A percentile compares a stretch with the other conserved stretches of the same genome.
These are phyloP conservation scores for Glutinoglossum americanum DNA, from an alignment of 495 filamentous ascomycete genomes.

Conservation along the genomic window DNA sequence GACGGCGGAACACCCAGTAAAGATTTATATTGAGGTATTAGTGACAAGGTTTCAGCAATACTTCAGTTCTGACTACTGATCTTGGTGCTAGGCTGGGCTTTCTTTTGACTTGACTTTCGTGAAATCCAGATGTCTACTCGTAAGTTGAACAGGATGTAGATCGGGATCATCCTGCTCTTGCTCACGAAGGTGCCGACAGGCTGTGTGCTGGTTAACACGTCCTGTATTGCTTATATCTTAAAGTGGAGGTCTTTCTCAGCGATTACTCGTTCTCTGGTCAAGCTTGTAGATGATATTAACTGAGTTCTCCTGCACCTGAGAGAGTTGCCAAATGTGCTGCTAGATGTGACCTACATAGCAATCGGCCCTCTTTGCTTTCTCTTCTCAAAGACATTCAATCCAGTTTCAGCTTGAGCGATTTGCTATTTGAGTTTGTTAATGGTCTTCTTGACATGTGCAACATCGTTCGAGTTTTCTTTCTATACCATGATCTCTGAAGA, in stretches of 20 bases:
- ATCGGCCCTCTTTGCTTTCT: conserved; percentile 45
- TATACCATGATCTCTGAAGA: conserved; percentile 90
- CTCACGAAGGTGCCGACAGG: conserved; percentile 65
- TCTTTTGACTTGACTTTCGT: conserved; percentile 15
- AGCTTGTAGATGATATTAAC: conserved; percentile 67
- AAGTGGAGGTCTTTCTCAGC: conserved; percentile 72
- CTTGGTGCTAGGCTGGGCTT: background rate
- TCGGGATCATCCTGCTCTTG: conserved; percentile 79
- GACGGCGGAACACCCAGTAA: no score
- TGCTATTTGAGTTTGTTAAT: conserved; percentile 88
- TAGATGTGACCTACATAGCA: conserved; percentile 23
- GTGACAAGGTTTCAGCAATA: no score
- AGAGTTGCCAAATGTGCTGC: conserved; percentile 44
- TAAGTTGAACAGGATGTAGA: conserved; percentile 53
- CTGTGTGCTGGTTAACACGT: conserved; percentile 86
- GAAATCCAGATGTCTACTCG: conserved; percentile 40
- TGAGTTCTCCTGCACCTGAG: conserved; percentile 81
- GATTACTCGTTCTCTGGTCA: conserved; percentile 28
- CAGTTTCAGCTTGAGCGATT: conserved; percentile 65
- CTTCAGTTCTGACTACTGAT: no score
- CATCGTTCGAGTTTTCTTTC: conserved; percentile 88
- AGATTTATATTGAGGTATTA: no score
- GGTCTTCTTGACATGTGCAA: conserved; percentile 72
- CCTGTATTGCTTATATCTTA: conserved; percentile 63
- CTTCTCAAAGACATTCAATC: conserved; percentile 71